These are phyloP conservation scores for Paraleonurus japonicus DNA, from an alignment of 257 asterid genomes.

Conservation along the genomic window DNA sequence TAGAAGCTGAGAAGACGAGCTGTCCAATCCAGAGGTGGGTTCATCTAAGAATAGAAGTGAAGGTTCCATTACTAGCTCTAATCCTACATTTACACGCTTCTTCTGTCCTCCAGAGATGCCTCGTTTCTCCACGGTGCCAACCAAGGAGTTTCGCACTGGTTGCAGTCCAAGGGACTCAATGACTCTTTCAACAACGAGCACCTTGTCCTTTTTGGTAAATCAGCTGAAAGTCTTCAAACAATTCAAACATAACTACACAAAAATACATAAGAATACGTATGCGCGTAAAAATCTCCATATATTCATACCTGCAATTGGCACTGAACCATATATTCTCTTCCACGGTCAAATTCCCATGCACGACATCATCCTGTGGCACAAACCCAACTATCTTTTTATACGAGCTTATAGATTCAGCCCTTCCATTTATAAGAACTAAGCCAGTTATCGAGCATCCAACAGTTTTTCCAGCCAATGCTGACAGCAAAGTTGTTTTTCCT, in stretches of 20 bases:
- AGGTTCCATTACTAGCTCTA: conserved; percentile 97
- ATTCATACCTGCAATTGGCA: conserved; percentile 81
- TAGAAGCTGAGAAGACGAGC: conserved; percentile 92
- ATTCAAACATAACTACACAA: conserved; percentile 24
- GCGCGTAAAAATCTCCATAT: background rate
- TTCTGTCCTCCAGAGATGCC: conserved; percentile 97
- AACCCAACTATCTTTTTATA: conserved; percentile 84
- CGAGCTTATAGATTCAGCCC: conserved; percentile 63
- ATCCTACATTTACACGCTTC: conserved; percentile 94
- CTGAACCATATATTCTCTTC: conserved; percentile 99
- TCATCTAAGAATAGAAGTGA: conserved; percentile 87
- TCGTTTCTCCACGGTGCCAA: conserved; percentile 90
- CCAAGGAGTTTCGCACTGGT: conserved; percentile 70
- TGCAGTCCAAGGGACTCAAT: conserved; percentile 84
- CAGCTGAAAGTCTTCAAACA: conserved; percentile 69
- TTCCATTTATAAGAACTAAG: conserved; percentile 61
- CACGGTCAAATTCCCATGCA: conserved; percentile 92
- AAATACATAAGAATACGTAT: background rate
- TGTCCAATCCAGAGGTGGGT: conserved; percentile 95
- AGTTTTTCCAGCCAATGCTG: conserved; percentile 90
- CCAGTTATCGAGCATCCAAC: conserved; percentile 80
- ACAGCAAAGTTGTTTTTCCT: conserved; percentile 93
- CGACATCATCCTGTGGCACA: conserved; percentile 97
- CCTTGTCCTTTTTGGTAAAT: conserved; percentile 78
- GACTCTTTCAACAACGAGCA: conserved; percentile 83